These are phyloP conservation scores for Ascosphaera apis DNA, from an alignment of 2,329 filamentous ascomycete species.

Conservation along the genomic window DNA sequence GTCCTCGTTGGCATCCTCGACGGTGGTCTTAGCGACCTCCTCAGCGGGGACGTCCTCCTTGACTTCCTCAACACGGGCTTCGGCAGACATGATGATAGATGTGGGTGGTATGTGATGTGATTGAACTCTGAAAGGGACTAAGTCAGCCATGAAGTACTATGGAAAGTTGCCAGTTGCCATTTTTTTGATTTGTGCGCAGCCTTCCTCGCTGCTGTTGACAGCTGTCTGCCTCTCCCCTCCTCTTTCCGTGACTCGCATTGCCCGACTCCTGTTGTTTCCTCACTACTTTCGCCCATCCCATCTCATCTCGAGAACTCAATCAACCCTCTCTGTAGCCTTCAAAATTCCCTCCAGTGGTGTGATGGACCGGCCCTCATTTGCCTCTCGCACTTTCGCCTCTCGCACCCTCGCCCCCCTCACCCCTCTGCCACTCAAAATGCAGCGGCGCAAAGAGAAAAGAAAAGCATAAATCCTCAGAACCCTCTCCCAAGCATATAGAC, in stretches of 20 bases:
- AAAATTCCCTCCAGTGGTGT: too few relatives aligned
- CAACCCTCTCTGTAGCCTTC: too few relatives aligned
- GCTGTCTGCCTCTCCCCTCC: too few relatives aligned
- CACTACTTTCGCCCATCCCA: slow-evolving; percentile 2
- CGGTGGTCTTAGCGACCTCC: slow-evolving; percentile 63
- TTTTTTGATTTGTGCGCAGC: slow-evolving; percentile 21
- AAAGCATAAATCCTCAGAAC: slow-evolving; percentile 13
- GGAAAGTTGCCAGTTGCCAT: too few relatives aligned
- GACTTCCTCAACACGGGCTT: neutral
- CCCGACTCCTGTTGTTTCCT: too few relatives aligned
- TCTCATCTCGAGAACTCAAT: slow-evolving; percentile 3
- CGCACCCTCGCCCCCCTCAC: slow-evolving; percentile 19
- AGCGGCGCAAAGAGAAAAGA: slow-evolving; percentile 18
- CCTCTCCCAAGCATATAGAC: too few relatives aligned
- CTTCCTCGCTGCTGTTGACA: too few relatives aligned
- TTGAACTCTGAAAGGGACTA: too few relatives aligned
- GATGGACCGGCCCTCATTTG: too few relatives aligned
- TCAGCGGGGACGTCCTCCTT: slow-evolving; percentile 77
- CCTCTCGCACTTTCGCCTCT: slow-evolving; percentile 10
- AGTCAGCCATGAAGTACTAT: too few relatives aligned
- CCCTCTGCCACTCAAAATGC: neutral
- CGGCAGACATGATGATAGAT: neutral
- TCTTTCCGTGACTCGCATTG: too few relatives aligned
- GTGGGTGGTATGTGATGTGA: neutral
- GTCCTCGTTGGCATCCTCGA: slow-evolving; percentile 38